These are phyloP conservation scores for Ramalina peruviana DNA, from an alignment of 495 filamentous ascomycete species.

Conservation along the genomic window DNA sequence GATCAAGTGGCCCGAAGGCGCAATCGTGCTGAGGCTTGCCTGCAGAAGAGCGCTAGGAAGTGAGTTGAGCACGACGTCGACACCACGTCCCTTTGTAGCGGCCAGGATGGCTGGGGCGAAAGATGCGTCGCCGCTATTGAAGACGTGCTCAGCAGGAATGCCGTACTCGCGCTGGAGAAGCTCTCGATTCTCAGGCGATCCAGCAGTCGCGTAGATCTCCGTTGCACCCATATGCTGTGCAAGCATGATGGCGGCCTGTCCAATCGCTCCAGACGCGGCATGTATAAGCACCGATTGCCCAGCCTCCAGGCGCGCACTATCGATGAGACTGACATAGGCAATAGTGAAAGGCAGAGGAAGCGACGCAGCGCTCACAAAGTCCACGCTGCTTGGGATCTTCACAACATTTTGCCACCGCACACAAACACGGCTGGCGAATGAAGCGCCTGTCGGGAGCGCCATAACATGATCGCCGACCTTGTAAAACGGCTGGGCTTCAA, in stretches of 20 bases:
- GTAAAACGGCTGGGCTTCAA: constrained; percentile 23
- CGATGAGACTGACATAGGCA: constrained; percentile 35
- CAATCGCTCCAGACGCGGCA: constrained; percentile 37
- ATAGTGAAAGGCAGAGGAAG: constrained; percentile 38
- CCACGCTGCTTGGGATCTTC: constrained; percentile 25
- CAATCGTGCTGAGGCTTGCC: constrained; percentile 21
- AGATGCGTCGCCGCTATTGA: constrained; percentile 2
- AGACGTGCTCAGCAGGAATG: constrained; percentile 8
- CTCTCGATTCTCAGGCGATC: constrained; percentile 3
- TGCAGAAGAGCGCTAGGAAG: constrained; percentile 7
- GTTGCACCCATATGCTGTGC: constrained; percentile 39
- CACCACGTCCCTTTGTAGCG: constrained; percentile 4
- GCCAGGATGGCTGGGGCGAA: background rate
- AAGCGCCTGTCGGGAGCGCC: constrained; percentile 22
- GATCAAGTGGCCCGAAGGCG: constrained; percentile 27
- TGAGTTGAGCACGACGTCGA: constrained; percentile 12
- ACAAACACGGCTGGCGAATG: background rate
- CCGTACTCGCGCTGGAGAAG: constrained; percentile 9
- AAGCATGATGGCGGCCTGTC: constrained; percentile 41
- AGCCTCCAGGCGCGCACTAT: constrained; percentile 5
- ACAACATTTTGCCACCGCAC: background rate
- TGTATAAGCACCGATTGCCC: constrained; percentile 39
- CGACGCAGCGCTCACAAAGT: constrained; percentile 34
- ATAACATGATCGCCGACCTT: constrained; percentile 41
- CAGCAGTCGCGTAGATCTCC: constrained; percentile 30